These are phyloP conservation scores for Colletotrichum paranaense DNA, from an alignment of 2,329 filamentous ascomycete genomes.

Conservation along the genomic window DNA sequence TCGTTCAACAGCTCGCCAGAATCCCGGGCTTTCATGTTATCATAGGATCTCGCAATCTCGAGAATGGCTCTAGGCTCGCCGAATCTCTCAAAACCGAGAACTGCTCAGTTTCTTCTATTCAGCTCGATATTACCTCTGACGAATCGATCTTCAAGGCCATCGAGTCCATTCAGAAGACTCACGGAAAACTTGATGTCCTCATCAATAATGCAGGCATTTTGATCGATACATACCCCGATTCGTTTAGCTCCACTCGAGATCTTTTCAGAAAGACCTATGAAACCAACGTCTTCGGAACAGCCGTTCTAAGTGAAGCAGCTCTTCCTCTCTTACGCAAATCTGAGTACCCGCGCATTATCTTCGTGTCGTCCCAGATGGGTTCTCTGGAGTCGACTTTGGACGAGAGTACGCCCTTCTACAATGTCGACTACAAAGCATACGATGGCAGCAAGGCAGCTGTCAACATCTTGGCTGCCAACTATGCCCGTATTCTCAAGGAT, in stretches of 20 bases:
- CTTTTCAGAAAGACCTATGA: constrained; percentile 50
- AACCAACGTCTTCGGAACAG: constrained; percentile 50
- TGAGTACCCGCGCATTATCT: constrained; percentile 46
- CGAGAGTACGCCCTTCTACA: constrained; percentile 41
- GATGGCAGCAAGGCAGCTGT: constrained; percentile 54
- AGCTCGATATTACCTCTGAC: constrained; percentile 43
- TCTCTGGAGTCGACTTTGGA: constrained; percentile 45
- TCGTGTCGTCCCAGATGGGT: constrained; percentile 50
- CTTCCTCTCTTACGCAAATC: constrained; percentile 44
- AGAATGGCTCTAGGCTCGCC: constrained; percentile 40
- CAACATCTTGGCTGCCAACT: constrained; percentile 52
- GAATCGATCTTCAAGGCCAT: constrained; percentile 42
- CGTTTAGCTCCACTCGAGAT: constrained; percentile 42
- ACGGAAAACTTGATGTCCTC: constrained; percentile 48
- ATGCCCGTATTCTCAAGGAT: constrained; percentile 44
- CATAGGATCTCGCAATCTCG: constrained; percentile 45
- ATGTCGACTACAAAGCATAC: constrained; percentile 47
- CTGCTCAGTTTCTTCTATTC: constrained; percentile 39
- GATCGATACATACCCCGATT: constrained; percentile 38
- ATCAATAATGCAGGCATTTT: constrained; percentile 49
- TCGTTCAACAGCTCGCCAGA: constrained; percentile 38
- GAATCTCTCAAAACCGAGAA: constrained; percentile 39
- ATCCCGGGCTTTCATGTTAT: constrained; percentile 46
- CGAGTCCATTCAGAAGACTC: constrained; percentile 35
- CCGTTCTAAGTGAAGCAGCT: constrained; percentile 41